Base-by-base conservation (phyloP, 768 basidiomycete species). In the Botryobasidium botryosum region DNA sequence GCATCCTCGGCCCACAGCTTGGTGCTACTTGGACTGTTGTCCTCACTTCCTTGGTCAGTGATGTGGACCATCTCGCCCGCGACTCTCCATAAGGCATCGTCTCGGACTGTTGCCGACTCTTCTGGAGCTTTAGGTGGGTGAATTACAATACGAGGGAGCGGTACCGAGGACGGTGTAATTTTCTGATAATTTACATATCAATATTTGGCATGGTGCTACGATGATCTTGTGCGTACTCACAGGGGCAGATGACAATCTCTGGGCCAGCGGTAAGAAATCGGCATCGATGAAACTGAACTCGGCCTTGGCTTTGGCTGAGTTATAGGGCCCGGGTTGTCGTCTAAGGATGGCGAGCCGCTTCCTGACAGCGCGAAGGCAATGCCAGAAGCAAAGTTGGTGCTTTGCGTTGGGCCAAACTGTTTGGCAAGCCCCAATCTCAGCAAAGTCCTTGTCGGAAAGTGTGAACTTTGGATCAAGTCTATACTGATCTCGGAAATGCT, bases 381-480 rank as follows among this genome's bases (percentile, higher is more conserved):
- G 64, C 64, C 64, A 65, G 36, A 60, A 61, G 47, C 63, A 67
- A 0, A 67, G 47, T 42, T 63, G 63, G 28, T 63, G 61, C 42
- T 66, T 66, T 12, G 61, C 59, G 6, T 56, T 35, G 2, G 60
- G 59, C 40, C 51, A 60, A 5, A 39, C 20, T 13, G 13, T 39
- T 24, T 10, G 40, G 47, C 15, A 48, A 2, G 61, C 59, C n/a
- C n/a, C 60, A 39, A 67, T 63, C 39, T 63, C 62, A 0, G 58
- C 47, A 44, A 44, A 51, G 37, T 62, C 59, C 44, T 66, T 65
- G 53, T 65, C 61, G 0, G 59, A 55, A 2, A 54, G 46, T 0
- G 58, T 63, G 29, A 59, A 47, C 10, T 58, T 53, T 2, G 57
- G 49, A 1, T 48, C 17, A 1, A 58, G 23, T 2, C 44, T 50